Conservation (phyloP, 2,329 filamentous ascomycete species). For the Neonectria hederae region DNA sequence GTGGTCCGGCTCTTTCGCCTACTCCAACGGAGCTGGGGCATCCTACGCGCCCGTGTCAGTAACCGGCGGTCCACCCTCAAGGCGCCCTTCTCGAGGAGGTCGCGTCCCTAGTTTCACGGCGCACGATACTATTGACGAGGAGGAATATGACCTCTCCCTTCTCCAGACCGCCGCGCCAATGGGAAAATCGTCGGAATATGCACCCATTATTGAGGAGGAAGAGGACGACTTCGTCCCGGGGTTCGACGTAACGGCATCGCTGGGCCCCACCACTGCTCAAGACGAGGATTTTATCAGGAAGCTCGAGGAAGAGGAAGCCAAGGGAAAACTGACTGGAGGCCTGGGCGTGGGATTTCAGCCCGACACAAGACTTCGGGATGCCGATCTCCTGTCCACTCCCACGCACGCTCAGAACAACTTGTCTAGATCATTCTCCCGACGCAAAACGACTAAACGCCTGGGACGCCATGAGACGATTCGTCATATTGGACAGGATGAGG, state of each 20-base stretch:
- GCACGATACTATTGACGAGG: slow-evolving; percentile 51
- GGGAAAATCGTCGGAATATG: slow-evolving; percentile 47
- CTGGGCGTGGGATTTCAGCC: slow-evolving; percentile 64
- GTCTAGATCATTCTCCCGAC: slow-evolving; percentile 54
- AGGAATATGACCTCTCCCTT: slow-evolving; percentile 56
- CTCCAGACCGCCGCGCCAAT: slow-evolving; percentile 54
- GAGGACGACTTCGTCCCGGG: slow-evolving; percentile 45
- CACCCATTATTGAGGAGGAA: slow-evolving; percentile 45
- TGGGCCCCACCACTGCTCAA: slow-evolving; percentile 56
- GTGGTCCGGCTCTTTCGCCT: slow-evolving; percentile 45
- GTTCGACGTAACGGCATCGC: slow-evolving; percentile 58
- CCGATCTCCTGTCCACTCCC: slow-evolving; percentile 57
- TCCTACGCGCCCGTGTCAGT: slow-evolving; percentile 44
- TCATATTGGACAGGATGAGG: slow-evolving; percentile 64
- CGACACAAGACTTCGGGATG: slow-evolving; percentile 57
- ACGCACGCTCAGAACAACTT: slow-evolving; percentile 48
- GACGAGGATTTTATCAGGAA: slow-evolving; percentile 56
- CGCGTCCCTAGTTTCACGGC: slow-evolving; percentile 41
- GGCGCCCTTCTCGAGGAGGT: slow-evolving; percentile 37
- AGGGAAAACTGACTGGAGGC: slow-evolving; percentile 66
- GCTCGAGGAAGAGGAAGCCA: slow-evolving; percentile 63
- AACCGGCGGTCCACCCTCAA: slow-evolving; percentile 29
- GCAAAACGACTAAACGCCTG: slow-evolving; percentile 36
- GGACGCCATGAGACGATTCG: slow-evolving; percentile 55
- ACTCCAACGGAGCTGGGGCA: slow-evolving; percentile 37